Evolutionary conservation across 2,329 filamentous ascomycete species (phyloP), one percentile per base, ranked within the genome.

Genomic region (Penicillium griseofulvum): DNA sequence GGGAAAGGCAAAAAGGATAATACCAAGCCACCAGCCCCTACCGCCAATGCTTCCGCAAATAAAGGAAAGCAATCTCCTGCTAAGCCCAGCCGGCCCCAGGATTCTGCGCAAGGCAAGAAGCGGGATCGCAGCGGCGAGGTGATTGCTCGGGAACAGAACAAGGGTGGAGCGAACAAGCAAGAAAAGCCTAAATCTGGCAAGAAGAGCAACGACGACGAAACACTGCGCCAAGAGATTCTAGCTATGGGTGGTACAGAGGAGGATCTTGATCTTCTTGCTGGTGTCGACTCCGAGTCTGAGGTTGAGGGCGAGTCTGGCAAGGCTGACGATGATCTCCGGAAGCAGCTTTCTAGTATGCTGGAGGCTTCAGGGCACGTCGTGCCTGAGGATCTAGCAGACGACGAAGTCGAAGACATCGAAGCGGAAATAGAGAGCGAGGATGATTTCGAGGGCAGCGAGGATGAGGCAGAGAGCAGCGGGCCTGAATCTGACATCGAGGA

Each of bases 181-280:
- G 47, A 54, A 12, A 63, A 65, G 19, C 48, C 58, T 7, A 53
- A 51, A 11, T 49, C 28, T 7, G 5, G 28, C 11, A 59, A 59
- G 43, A 63, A 64, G 37, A 54, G 60, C 16, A 59, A 61, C 9
- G 57, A 62, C 4, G 64, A 70, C 33, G 68, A 74, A 59, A 63
- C 65, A 34, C 65, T 80, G 37, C 68, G 73, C 46, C 68, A 74
- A 55, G 77, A 79, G 57, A 76, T 80, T 57, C 56, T 77, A 56
- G 73, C 73, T 5, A 71, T 80, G 49, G 78, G 78, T 31, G 78
- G 78, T 45, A 79, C 74, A n/a, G 71, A 79, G 60, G 79, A 80
- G 49, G 77, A 81, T 59, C 67, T 78, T 53, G 73, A 78, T 44
- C 64, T 81, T 24, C 63, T 81, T 55, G 76, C 71, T 22, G 75